phyloP scores from a whole-genome alignment of 345 rosid species.

The Hibiscus tridactylites region DNA sequence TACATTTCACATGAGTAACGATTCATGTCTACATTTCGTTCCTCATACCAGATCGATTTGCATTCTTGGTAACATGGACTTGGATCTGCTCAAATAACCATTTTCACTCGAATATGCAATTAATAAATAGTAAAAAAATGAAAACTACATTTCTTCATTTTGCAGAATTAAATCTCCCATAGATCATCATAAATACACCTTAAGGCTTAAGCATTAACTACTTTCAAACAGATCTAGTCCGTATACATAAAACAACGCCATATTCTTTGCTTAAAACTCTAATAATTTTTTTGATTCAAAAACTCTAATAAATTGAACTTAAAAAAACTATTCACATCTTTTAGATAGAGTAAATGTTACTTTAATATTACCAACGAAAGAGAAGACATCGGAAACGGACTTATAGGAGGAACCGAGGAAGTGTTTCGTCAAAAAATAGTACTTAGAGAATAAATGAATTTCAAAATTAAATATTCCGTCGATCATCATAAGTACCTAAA shows the following conservation, averaged over 20 bases:
- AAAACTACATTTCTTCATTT: no score
- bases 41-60: no score
- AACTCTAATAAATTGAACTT: no score
- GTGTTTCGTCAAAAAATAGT: background rate
- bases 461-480: background rate
- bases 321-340: no score
- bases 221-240: constrained; percentile 9
- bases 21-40: no score
- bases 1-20: no score
- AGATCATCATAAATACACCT: background rate
- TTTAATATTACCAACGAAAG: no score
- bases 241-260: background rate
- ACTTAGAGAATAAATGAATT: background rate
- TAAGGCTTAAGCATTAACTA: background rate
- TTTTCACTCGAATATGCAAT: background rate
- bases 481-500: background rate
- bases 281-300: no score
- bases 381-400: no score
- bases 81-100: background rate
- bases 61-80: no score
- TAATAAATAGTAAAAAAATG: background rate
- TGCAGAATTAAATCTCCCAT: background rate
- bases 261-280: background rate
- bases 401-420: no score
- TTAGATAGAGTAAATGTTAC: no score